Evolutionary conservation across 148 eudicot genomes (phyloP).

Genomic region (Fallopia convolvulus): DNA sequence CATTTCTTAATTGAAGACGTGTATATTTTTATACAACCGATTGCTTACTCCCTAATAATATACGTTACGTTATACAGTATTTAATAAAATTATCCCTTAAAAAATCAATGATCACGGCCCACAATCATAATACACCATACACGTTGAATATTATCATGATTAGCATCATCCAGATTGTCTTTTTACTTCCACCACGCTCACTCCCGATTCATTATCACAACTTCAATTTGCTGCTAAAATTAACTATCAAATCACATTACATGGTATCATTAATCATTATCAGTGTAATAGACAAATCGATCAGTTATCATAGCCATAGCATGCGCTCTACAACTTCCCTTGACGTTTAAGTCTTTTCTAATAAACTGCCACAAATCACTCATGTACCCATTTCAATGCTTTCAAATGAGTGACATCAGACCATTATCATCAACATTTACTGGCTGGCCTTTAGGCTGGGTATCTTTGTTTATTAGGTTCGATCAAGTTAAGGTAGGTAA

Average conservation of each 20-base stretch:
- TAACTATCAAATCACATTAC: conserved; percentile 7
- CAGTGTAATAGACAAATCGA: neutral
- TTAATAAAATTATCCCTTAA: neutral
- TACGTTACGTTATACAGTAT: neutral
- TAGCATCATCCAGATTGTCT: neutral
- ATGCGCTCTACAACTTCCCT: neutral
- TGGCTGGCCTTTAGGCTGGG: too few relatives aligned
- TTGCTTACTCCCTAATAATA: neutral
- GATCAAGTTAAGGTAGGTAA: too few relatives aligned
- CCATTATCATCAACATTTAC: too few relatives aligned
- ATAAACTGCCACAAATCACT: neutral
- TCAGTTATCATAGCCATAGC: neutral
- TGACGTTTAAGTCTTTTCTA: neutral
- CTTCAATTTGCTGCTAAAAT: neutral
- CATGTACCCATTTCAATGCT: too few relatives aligned
- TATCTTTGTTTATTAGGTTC: too few relatives aligned
- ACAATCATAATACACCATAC: neutral
- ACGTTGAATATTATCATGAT: neutral
- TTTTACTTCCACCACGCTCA: conserved; percentile 5
- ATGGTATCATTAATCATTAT: neutral
- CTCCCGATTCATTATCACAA: neutral
- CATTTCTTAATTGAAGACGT: too few relatives aligned
- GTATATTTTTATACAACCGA: too few relatives aligned
- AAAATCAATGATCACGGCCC: neutral
- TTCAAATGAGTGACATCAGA: too few relatives aligned